A percentile compares a stretch with the other conserved stretches of the same genome.
These are phyloP conservation scores for Backusella tarrabulga DNA, from an alignment of 192 early-diverging fungal species.

Conservation along the genomic window DNA sequence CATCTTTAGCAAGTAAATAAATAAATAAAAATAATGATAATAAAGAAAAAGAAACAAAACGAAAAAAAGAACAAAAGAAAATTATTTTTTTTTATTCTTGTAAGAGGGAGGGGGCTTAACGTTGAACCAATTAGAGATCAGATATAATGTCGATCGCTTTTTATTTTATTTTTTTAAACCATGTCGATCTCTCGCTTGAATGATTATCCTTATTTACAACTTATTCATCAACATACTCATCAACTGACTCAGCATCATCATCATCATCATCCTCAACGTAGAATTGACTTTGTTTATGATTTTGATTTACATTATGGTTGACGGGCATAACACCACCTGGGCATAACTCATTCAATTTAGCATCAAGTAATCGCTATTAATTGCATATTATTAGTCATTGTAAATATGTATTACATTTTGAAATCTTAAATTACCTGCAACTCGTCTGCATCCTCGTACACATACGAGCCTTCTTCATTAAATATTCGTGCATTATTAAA, in stretches of 20 bases:
- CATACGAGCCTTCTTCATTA: constrained; percentile 85
- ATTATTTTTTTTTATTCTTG: not conserved
- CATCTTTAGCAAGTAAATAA: not conserved
- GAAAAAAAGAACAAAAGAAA: constrained; percentile 1
- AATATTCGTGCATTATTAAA: constrained; percentile 90
- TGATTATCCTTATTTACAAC: not conserved
- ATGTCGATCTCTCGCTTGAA: constrained; percentile 11
- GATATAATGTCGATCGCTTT: constrained; percentile 10
- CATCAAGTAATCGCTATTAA: constrained; percentile 15
- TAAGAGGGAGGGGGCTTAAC: not conserved
- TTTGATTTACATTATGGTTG: not conserved
- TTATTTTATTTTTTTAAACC: not conserved
- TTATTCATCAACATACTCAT: not conserved
- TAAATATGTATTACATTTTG: not conserved
- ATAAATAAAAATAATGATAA: not conserved
- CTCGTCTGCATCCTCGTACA: constrained; percentile 82
- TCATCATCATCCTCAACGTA: not conserved
- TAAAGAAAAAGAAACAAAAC: not conserved
- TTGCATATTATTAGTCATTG: not conserved
- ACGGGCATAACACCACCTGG: constrained; percentile 7
- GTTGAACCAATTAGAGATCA: not conserved
- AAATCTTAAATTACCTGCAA: constrained; percentile 43
- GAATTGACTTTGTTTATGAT: not conserved
- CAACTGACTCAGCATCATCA: not conserved
- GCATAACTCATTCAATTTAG: not conserved